A percentile compares a stretch with the other conserved stretches of the same genome.
phyloP scores from a whole-genome alignment of 139 green algal species.

The Volvox africanus region DNA sequence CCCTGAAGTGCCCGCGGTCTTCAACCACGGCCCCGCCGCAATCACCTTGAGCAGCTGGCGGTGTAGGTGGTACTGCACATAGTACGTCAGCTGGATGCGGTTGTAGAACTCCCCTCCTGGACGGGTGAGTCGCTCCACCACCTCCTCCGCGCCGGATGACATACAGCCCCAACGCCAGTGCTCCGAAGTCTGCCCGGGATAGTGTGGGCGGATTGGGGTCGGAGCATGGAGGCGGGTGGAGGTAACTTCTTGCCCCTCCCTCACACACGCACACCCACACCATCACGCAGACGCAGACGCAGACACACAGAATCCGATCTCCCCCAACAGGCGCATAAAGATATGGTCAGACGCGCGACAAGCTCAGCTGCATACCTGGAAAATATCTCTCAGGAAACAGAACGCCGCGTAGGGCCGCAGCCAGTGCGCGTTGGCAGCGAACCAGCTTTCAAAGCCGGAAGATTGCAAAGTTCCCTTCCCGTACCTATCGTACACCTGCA shows the following conservation, averaged over 20 bases:
- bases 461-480: conserved; percentile 57
- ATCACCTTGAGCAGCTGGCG: conserved; percentile 76
- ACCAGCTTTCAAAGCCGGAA: conserved; percentile 68
- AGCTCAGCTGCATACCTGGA: conserved; percentile 62
- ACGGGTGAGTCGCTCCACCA: conserved; percentile 71
- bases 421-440: conserved; percentile 83
- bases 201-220: not conserved
- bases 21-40: not conserved
- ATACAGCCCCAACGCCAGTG: conserved; percentile 93
- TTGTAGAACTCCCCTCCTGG: conserved; percentile 49
- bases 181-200: conserved; percentile 72
- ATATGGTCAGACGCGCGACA: too few relatives aligned
- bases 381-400: conserved; percentile 87
- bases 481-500: conserved; percentile 63
- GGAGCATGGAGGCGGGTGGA: not conserved
- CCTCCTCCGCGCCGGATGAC: conserved; percentile 53
- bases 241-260: too few relatives aligned
- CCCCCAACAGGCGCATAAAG: too few relatives aligned
- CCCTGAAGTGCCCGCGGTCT: too few relatives aligned
- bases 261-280: too few relatives aligned
- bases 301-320: too few relatives aligned
- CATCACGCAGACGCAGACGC: too few relatives aligned
- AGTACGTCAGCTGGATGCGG: conserved; percentile 78
- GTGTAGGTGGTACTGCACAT: conserved; percentile 94
- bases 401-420: conserved; percentile 93